Evolutionary conservation across 257 asterid genomes (phyloP).

Genomic region (Leonotis leonurus): DNA sequence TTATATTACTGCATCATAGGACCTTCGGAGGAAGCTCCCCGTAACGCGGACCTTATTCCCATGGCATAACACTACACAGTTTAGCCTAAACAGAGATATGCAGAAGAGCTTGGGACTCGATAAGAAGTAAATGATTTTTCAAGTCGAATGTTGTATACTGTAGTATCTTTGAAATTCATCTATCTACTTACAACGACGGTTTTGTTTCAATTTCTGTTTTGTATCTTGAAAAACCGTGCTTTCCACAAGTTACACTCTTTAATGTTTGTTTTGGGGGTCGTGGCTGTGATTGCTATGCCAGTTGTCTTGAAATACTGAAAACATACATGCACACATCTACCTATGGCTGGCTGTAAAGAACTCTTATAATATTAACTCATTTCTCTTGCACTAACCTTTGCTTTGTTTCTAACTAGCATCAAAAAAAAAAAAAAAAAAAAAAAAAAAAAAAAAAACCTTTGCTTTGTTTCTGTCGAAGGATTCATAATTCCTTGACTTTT

Average conservation of each 20-base stretch:
- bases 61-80: slow-evolving; percentile 87
- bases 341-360: neutral
- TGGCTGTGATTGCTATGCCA: neutral
- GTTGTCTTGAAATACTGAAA: slow-evolving; percentile 5
- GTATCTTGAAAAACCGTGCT: slow-evolving; percentile 7
- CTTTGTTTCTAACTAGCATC: neutral
- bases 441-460: too few relatives aligned
- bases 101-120: slow-evolving; percentile 63
- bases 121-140: slow-evolving; percentile 29
- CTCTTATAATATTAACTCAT: too few relatives aligned
- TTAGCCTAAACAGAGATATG: slow-evolving; percentile 82
- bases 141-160: slow-evolving; percentile 11
- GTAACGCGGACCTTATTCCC: slow-evolving; percentile 92
- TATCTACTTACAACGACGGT: slow-evolving; percentile 1
- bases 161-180: slow-evolving; percentile 12
- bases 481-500: too few relatives aligned
- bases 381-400: neutral
- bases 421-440: too few relatives aligned
- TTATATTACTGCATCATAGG: slow-evolving; percentile 26
- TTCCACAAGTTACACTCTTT: neutral
- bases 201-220: slow-evolving; percentile 2
- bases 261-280: neutral
- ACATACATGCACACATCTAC: neutral
- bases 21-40: slow-evolving; percentile 94
- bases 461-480: too few relatives aligned